These are phyloP conservation scores for Chaetomium cochliodes DNA, from an alignment of 495 filamentous ascomycete genomes.

Conservation along the genomic window DNA sequence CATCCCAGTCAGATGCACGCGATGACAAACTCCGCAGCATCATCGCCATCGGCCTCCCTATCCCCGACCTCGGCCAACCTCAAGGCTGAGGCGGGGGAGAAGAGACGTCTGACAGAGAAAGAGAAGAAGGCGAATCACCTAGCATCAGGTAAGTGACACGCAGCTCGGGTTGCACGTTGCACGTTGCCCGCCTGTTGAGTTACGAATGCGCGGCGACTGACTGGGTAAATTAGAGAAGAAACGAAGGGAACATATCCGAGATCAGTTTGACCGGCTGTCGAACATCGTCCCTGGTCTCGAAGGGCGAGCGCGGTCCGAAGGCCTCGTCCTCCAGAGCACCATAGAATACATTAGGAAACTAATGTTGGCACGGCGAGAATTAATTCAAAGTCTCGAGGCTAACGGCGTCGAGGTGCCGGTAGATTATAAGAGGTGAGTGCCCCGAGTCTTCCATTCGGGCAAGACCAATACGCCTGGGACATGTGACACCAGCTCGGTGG, in stretches of 20 bases:
- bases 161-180: neutral
- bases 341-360: slow-evolving; percentile 68
- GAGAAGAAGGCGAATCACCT: slow-evolving; percentile 94
- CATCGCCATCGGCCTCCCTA: neutral
- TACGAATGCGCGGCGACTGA: neutral
- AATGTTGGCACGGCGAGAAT: slow-evolving; percentile 57
- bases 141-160: slow-evolving; percentile 52
- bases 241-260: slow-evolving; percentile 78
- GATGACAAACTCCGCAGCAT: neutral
- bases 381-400: slow-evolving; percentile 46
- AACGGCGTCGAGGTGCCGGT: slow-evolving; percentile 27
- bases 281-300: slow-evolving; percentile 77
- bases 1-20: neutral
- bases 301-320: slow-evolving; percentile 83
- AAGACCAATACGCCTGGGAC: neutral
- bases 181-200: neutral
- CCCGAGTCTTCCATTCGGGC: neutral
- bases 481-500: neutral
- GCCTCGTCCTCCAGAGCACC: slow-evolving; percentile 73
- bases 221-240: slow-evolving; percentile 66
- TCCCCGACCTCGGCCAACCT: neutral
- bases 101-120: slow-evolving; percentile 76
- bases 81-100: slow-evolving; percentile 22
- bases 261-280: slow-evolving; percentile 83
- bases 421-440: slow-evolving; percentile 26